Base-by-base conservation (phyloP, 169 alveolate species). In the Amoebophrya sp. region DNA sequence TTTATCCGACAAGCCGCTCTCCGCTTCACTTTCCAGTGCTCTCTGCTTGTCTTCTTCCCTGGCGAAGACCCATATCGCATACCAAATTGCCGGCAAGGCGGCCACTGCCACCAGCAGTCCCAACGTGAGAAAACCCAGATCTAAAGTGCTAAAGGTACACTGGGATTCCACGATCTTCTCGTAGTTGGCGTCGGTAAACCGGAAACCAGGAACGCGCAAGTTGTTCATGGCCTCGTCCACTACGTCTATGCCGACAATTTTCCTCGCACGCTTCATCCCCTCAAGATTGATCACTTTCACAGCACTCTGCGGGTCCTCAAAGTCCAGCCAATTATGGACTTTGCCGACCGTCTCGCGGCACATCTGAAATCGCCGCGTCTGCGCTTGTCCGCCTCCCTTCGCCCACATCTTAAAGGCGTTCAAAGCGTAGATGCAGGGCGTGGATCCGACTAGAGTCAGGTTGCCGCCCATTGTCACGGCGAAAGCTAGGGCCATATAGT, bases 361-460 rank as follows among this genome's bases (percentile, higher is more conserved):
- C 83, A 6, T 1, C 33, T 65, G 83, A n/a, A n/a, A n/a, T n/a
- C n/a, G n/a, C n/a, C n/a, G n/a, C 12, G 83, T 65, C 26, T 65
- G 83, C 36, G n/a, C 39, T 10, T 6, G 18, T 26, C n/a, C 83
- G 10, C 33, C n/a, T 18, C 83, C 83, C 39, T 65, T 36, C 26
- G 0, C 26, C 26, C 2, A 6, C 33, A 65, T 1, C n/a, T 65
- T 65, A 36, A 65, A 65, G 2, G 83, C 33, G 2, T 26, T 26
- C 26, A 65, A 26, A 29, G 83, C 83, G 83, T 65, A 65, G 83
- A 65, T 65, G 26, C 83, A 65, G 33, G 83, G 83, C 83, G 83
- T 65, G 36, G 83, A 65, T 29, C 83, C 83, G 83, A 65, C n/a
- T 36, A 65, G 26, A 29, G 33, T 6, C 83, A 65, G n/a, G 33